phyloP scores from a whole-genome alignment of 345 rosid genomes.

The Salix suchowensis region DNA sequence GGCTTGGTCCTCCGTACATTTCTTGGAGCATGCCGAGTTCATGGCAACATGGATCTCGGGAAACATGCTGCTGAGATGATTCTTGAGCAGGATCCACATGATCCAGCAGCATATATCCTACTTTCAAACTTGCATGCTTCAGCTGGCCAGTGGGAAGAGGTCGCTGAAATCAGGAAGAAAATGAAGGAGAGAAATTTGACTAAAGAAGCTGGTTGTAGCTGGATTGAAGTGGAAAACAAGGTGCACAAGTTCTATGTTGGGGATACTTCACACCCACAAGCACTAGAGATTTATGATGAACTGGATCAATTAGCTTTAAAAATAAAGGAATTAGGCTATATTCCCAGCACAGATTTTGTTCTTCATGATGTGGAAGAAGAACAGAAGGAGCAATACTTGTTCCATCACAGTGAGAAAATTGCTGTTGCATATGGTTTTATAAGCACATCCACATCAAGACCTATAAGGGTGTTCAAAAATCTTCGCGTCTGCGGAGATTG shows the following conservation, averaged over 20 bases:
- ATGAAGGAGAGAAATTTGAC: conserved; percentile 56
- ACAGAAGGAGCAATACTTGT: conserved; percentile 52
- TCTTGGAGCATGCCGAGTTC: conserved; percentile 67
- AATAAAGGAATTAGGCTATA: conserved; percentile 56
- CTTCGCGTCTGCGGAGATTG: conserved; percentile 69
- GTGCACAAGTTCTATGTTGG: conserved; percentile 67
- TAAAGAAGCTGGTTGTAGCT: conserved; percentile 79
- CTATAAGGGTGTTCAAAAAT: conserved; percentile 65
- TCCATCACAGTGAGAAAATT: conserved; percentile 77
- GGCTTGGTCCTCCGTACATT: conserved; percentile 64
- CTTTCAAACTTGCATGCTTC: conserved; percentile 69
- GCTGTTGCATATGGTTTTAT: conserved; percentile 71
- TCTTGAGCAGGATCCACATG: conserved; percentile 54
- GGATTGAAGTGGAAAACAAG: conserved; percentile 63
- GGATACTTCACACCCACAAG: conserved; percentile 57
- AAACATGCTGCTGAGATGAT: conserved; percentile 56
- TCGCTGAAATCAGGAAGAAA: conserved; percentile 45
- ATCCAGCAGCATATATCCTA: conserved; percentile 62
- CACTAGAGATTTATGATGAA: conserved; percentile 39
- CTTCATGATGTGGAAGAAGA: conserved; percentile 67
- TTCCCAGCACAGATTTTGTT: conserved; percentile 61
- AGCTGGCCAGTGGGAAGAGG: conserved; percentile 60
- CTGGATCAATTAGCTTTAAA: conserved; percentile 39
- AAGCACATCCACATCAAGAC: conserved; percentile 44
- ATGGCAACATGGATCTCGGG: conserved; percentile 51